These are phyloP conservation scores for Jimgerdemannia lactiflua DNA, from an alignment of 192 early-diverging fungal genomes.

Conservation along the genomic window DNA sequence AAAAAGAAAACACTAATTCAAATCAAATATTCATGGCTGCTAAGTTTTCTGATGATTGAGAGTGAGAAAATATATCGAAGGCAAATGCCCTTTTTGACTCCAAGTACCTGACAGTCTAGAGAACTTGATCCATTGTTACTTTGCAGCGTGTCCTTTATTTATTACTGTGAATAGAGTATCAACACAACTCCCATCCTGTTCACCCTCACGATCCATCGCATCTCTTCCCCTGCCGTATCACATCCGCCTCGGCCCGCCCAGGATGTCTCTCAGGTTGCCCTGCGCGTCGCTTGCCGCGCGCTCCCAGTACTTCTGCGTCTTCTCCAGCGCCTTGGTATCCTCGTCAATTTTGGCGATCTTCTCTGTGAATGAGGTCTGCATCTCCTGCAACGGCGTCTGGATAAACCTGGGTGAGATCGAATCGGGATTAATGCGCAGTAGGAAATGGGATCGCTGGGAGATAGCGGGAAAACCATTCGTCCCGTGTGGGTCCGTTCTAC, in stretches of 20 bases:
- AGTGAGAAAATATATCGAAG: no score
- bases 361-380: slow-evolving; percentile 27
- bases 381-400: slow-evolving; percentile 22
- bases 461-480: neutral
- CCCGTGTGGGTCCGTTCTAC: neutral
- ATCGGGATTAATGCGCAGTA: no score
- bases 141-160: no score
- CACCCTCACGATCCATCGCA: no score
- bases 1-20: no score
- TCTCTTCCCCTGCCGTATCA: neutral
- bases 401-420: slow-evolving; percentile 21
- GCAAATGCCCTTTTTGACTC: no score
- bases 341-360: slow-evolving; percentile 19
- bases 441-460: neutral
- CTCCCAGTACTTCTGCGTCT: slow-evolving; percentile 41
- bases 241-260: slow-evolving; percentile 29
- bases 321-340: slow-evolving; percentile 28
- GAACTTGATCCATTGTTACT: no score
- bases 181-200: no score
- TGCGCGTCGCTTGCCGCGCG: slow-evolving; percentile 30
- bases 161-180: no score
- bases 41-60: no score
- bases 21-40: no score
- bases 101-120: no score
- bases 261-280: slow-evolving; percentile 35